Conservation (phyloP, 164 flowering plant species). For the Pachysandra terminalis region DNA sequence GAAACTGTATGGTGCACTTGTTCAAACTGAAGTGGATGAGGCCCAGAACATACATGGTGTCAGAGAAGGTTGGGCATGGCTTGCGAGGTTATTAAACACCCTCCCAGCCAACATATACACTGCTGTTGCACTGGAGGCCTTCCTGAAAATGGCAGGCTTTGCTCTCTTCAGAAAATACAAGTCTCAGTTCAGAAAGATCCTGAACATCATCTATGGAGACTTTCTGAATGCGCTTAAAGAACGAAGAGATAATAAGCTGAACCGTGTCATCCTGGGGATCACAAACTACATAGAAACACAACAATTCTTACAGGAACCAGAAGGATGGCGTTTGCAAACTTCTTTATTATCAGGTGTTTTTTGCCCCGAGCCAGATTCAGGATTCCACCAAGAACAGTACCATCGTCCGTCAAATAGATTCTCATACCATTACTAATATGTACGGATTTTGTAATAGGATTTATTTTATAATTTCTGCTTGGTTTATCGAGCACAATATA, state of each 20-base stretch:
- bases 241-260: constrained; percentile 39
- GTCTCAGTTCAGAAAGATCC: constrained; percentile 65
- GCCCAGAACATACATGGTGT: constrained; percentile 67
- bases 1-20: constrained; percentile 78
- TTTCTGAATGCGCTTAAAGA: constrained; percentile 48
- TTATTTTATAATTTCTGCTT: too few relatives aligned
- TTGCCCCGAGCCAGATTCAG: constrained; percentile 24
- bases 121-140: too few relatives aligned
- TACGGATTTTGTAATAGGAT: too few relatives aligned
- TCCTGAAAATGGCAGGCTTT: too few relatives aligned
- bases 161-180: constrained; percentile 55
- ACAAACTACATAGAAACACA: too few relatives aligned
- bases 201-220: constrained; percentile 39
- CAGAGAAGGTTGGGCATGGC: constrained; percentile 92
- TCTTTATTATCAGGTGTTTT: too few relatives aligned
- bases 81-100: constrained; percentile 74
- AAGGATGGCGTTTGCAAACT: constrained; percentile 52
- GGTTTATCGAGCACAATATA: too few relatives aligned
- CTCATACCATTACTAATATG: too few relatives aligned
- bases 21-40: constrained; percentile 76
- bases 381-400: too few relatives aligned
- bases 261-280: too few relatives aligned
- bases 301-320: constrained; percentile 67
- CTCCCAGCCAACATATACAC: constrained; percentile 72
- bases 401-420: too few relatives aligned